Evolutionary conservation across 192 early-diverging fungal genomes (phyloP).

Genomic region (Piromyces sp.): DNA sequence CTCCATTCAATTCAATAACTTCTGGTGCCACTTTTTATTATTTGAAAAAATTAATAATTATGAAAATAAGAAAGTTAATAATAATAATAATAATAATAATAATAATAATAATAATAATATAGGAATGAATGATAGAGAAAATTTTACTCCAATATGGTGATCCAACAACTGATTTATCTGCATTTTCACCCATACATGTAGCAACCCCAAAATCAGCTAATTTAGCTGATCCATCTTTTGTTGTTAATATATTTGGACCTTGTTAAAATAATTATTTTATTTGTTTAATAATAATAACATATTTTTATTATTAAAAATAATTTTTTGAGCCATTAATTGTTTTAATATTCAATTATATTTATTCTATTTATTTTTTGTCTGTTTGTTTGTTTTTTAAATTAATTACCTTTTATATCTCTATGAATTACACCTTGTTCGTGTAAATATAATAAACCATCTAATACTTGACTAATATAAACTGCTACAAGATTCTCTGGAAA

Average conservation of each 20-base stretch:
- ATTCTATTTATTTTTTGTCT: no score
- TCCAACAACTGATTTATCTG: slow-evolving; percentile 1
- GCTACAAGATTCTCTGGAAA: slow-evolving; percentile 47
- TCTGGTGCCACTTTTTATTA: slow-evolving; percentile 3
- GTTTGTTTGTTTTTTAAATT: no score
- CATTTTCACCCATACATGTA: background rate
- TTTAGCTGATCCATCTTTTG: slow-evolving; percentile 52
- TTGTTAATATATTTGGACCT: slow-evolving; percentile 37
- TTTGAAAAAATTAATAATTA: background rate
- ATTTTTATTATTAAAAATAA: no score
- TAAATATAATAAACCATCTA: slow-evolving; percentile 27
- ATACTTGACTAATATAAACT: slow-evolving; percentile 46
- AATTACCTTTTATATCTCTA: slow-evolving; percentile 34
- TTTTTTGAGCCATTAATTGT: no score
- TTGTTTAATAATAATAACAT: no score
- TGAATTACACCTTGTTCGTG: slow-evolving; percentile 36
- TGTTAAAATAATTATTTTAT: background rate
- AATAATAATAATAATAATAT: no score
- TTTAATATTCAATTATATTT: no score
- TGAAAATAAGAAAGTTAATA: background rate
- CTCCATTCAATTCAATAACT: slow-evolving; percentile 10
- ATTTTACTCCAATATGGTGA: slow-evolving; percentile 4
- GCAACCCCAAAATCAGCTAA: slow-evolving; percentile 15
- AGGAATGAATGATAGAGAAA: no score
- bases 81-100: no score